Evolutionary conservation across 2,329 filamentous ascomycete genomes (phyloP), one percentile per base, ranked within the genome.

Genomic region (Hymenoscyphus fructigenus): DNA sequence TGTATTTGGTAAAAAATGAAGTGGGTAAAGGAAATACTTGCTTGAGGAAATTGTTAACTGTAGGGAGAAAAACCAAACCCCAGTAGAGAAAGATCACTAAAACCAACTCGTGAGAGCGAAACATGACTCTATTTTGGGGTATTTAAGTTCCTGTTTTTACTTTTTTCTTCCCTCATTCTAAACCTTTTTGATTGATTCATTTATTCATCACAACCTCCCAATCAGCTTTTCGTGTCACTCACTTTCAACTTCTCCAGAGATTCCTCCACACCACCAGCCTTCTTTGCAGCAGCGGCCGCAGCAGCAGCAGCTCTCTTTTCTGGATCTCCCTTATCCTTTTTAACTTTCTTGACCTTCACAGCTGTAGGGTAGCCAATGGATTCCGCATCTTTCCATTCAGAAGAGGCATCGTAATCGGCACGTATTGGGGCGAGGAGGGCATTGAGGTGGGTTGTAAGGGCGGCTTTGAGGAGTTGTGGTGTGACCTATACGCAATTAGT

Each of bases 381-480:
- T 60, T 89, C 85, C 62, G 92, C 84, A 64, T 88, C 86, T 79
- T 96, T 90, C 93, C 93, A 98, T 74, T 93, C 92, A 34, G 84
- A 74, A 0, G 85, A 89, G 0, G 83, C 84, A 68, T 90, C 80
- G 79, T 87, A 98, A 5, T 88, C 89, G 2, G 82, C 84, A 69
- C 89, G 88, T 66, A 99, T 94, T 1, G 94, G 92, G 1, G 84
- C 86, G 64, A 97, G 83, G 14, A 98, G 84, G 47, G 85, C 82
- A 70, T 87, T 87, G 23, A 99, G 84, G 10, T 87, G 91, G 61
- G 87, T 84, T 5, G 90, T 85, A 5, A 96, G 88, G 12, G 91
- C 92, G n/a, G 89, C 85, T 81, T 99, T 98, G 61, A 98, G 82
- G 14, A 91, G 80, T 81, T 97, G 93, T 0, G 95, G 95, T 1